Evolutionary conservation across 2,329 filamentous ascomycete species (phyloP), one percentile per base, ranked within the genome.

Genomic region (Cyclaneusma minus): DNA sequence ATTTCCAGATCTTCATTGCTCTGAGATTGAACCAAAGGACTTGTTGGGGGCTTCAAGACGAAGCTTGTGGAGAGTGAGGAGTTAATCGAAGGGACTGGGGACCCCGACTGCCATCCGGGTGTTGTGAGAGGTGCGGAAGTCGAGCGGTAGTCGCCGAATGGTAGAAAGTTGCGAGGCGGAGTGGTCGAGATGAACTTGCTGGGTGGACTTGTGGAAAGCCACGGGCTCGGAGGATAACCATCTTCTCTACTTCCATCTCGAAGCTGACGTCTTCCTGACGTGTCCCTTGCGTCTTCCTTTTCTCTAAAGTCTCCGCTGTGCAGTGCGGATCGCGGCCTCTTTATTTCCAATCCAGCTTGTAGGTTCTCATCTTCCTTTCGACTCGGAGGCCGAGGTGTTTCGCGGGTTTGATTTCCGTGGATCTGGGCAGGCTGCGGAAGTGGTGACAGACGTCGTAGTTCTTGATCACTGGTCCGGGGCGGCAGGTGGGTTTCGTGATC

Each of bases 11-110:
- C 82, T 5, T 82, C 75, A 38, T 85, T 89, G 52, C 76, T 91
- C 42, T 83, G 72, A 21, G 84, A 83, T 43, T 94, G 75, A 1
- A 91, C 85, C 7, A 98, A 59, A 9, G 89, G 89, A 42, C 85
- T 95, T 3, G 89, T 95, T 0, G 89, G 87, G 3, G 81, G 70
- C 51, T 87, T 78, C 34, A 92, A 78, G 16, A 79, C 64, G 48
- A 93, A 94, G 40, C 71, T 84, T 2, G 74, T 78, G 0, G 79
- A 76, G 9, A 80, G 61, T 1, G 82, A 79, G 6, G 75, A 83
- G 3, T 74, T 76, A 7, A 78, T 44, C 1, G 71, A 74, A 6
- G 75, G 74, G 19, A 44, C 43, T 33, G 40, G 36, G 28, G 28
- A 28, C 19, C 26, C 22, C 8, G 11, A n/a, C 16, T 13, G 19